phyloP scores from a whole-genome alignment of 2,329 filamentous ascomycete species.

The Magnaporthales sp. region DNA sequence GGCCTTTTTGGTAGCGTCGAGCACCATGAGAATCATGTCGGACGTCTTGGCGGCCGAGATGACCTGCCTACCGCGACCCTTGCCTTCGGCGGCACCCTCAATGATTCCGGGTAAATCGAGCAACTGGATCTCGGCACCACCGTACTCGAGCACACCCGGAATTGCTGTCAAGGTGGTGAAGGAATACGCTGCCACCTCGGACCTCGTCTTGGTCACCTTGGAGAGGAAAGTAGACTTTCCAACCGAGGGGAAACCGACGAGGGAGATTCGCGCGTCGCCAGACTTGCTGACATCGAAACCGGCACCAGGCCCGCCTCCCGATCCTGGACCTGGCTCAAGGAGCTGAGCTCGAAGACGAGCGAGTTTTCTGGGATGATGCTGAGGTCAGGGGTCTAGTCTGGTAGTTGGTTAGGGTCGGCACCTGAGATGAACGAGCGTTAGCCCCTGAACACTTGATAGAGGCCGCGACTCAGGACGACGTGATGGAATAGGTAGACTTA shows the following conservation, averaged over 20 bases:
- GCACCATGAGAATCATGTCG: slow-evolving; percentile 91
- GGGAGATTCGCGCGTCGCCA: slow-evolving; percentile 90
- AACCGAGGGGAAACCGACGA: slow-evolving; percentile 97
- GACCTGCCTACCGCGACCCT: slow-evolving; percentile 90
- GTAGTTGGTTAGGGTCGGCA: not conserved
- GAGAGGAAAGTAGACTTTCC: slow-evolving; percentile 99
- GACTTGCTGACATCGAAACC: slow-evolving; percentile 95
- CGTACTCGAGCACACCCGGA: slow-evolving; percentile 93
- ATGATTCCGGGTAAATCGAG: slow-evolving; percentile 98
- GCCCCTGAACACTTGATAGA: slow-evolving; percentile 1
- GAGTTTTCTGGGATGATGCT: slow-evolving; percentile 61
- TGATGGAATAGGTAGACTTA: not conserved
- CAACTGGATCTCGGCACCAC: slow-evolving; percentile 94
- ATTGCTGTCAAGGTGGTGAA: slow-evolving; percentile 98
- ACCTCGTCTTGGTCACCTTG: slow-evolving; percentile 96
- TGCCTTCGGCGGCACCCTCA: slow-evolving; percentile 90
- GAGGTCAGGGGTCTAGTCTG: not conserved
- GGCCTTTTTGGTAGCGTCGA: slow-evolving; percentile 92
- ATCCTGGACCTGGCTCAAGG: slow-evolving; percentile 76
- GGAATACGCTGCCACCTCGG: slow-evolving; percentile 89
- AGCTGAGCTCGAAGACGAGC: slow-evolving; percentile 90
- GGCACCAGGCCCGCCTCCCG: slow-evolving; percentile 67
- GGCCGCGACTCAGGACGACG: not conserved
- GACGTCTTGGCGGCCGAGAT: slow-evolving; percentile 98
- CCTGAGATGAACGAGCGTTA: not conserved